phyloP scores from a whole-genome alignment of 2,329 filamentous ascomycete genomes.

The Anthostomella pinea region DNA sequence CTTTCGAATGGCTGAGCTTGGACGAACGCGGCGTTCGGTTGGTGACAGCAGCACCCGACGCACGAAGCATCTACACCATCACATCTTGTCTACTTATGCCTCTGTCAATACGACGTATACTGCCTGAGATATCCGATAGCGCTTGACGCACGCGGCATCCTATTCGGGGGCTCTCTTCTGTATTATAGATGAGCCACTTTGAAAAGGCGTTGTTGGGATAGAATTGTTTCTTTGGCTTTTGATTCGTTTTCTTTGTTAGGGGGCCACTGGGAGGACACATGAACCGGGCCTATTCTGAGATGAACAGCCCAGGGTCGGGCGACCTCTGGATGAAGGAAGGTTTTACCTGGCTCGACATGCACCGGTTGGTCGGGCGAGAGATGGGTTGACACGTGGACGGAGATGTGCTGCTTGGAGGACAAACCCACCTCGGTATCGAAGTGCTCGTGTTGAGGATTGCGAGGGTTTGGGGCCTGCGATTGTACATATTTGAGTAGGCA shows the following conservation, averaged over 20 bases:
- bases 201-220: constrained; percentile 28
- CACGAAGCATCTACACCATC: constrained; percentile 13
- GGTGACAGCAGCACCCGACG: constrained; percentile 12
- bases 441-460: constrained; percentile 34
- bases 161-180: no score
- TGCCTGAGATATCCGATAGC: no score
- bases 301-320: no score
- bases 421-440: constrained; percentile 32
- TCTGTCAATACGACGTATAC: no score
- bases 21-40: constrained; percentile 25
- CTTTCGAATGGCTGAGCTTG: constrained; percentile 17
- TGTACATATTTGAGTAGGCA: constrained; percentile 29
- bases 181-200: constrained; percentile 27
- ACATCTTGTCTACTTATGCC: constrained; percentile 10
- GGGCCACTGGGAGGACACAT: no score
- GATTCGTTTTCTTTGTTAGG: constrained; percentile 13
- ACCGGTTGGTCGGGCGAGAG: constrained; percentile 10
- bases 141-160: no score
- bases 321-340: no score
- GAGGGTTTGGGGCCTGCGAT: constrained; percentile 16
- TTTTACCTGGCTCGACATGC: not conserved
- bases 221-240: constrained; percentile 14
- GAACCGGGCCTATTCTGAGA: no score
- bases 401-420: constrained; percentile 22
- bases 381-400: constrained; percentile 17